phyloP scores from a whole-genome alignment of 257 asterid genomes.

The Nicotiana knightiana region DNA sequence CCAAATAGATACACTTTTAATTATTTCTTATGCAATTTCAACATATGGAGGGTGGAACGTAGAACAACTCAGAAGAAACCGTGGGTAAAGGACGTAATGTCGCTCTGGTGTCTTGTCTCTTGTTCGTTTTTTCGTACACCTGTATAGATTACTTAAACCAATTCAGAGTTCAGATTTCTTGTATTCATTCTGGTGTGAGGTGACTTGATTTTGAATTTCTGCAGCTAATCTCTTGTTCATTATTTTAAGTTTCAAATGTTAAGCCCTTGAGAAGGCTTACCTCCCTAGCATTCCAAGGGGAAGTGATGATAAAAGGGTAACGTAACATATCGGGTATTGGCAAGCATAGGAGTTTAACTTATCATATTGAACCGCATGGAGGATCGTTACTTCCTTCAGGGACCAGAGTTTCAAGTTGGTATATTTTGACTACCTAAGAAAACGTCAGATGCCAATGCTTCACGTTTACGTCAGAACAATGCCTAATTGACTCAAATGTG shows the following conservation, averaged over 20 bases:
- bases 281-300: no score
- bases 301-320: not conserved
- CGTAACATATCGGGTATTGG: no score
- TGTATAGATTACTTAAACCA: not conserved
- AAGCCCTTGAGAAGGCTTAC: not conserved
- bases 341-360: no score
- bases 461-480: not conserved
- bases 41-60: not conserved
- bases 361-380: no score
- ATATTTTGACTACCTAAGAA: not conserved
- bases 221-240: not conserved
- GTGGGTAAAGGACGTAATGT: not conserved
- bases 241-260: not conserved
- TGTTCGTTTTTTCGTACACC: slow-evolving; percentile 8
- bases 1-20: not conserved
- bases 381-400: no score
- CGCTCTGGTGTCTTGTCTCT: not conserved
- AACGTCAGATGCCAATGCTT: not conserved
- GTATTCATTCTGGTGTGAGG: not conserved
- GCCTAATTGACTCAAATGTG: not conserved
- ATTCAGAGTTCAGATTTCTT: not conserved
- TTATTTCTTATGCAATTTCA: not conserved
- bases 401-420: no score
- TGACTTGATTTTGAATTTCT: not conserved
- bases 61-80: not conserved